Conservation (phyloP, 257 asterid species). For the Pogostemon cablin region DNA sequence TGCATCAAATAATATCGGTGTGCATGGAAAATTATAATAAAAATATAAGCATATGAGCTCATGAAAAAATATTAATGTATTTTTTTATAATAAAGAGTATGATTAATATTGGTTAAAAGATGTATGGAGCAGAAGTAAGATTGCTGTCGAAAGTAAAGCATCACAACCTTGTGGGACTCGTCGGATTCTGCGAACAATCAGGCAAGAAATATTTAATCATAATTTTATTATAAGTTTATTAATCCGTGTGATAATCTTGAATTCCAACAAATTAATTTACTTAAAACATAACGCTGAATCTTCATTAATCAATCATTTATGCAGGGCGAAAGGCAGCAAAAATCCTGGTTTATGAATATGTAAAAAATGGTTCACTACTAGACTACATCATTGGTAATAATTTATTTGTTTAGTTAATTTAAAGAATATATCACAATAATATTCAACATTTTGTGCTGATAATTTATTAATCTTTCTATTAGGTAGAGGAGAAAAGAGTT, state of each 20-base stretch:
- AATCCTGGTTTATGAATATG: conserved; percentile 72
- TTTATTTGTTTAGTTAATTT: not conserved
- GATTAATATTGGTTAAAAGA: no score
- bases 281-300: no score
- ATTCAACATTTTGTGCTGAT: not conserved
- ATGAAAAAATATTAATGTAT: no score
- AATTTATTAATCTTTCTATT: not conserved
- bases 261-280: no score
- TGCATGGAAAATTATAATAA: no score
- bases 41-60: no score
- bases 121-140: conserved; percentile 53
- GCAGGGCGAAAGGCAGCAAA: conserved; percentile 60
- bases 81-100: no score
- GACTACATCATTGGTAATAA: conserved; percentile 67
- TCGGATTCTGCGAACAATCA: conserved; percentile 70
- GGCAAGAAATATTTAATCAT: conserved; percentile 34
- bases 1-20: no score
- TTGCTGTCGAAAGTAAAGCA: conserved; percentile 75
- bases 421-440: not conserved
- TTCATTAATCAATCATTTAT: not conserved
- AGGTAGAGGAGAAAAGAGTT: conserved; percentile 67
- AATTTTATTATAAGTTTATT: no score
- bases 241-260: no score
- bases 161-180: conserved; percentile 61
- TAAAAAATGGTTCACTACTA: conserved; percentile 70